Conservation (phyloP, 345 rosid species). For the Salix udensis region DNA sequence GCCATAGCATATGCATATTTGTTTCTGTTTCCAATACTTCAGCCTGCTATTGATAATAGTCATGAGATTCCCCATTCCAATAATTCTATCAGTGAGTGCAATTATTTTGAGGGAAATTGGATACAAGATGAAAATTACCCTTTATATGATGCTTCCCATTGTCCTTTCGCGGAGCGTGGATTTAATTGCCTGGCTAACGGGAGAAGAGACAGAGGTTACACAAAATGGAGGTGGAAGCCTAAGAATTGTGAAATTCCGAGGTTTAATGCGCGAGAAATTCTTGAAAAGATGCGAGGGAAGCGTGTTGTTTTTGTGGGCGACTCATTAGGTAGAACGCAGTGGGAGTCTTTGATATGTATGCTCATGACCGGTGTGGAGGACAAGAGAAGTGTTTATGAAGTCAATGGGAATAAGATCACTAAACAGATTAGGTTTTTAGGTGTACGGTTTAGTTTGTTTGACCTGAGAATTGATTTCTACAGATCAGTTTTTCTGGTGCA, state of each 20-base stretch:
- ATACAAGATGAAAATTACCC: constrained; percentile 55
- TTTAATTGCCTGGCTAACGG: constrained; percentile 67
- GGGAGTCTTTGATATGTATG: constrained; percentile 75
- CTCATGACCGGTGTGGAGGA: constrained; percentile 69
- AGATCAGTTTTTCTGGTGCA: constrained; percentile 65
- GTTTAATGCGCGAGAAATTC: constrained; percentile 37
- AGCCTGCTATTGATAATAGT: constrained; percentile 20
- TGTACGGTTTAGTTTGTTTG: constrained; percentile 43
- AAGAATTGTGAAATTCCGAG: constrained; percentile 54
- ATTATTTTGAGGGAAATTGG: constrained; percentile 59
- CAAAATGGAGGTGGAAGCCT: constrained; percentile 74
- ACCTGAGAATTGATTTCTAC: constrained; percentile 57
- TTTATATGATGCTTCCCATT: constrained; percentile 55
- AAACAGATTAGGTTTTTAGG: constrained; percentile 53
- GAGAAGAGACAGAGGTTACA: constrained; percentile 48
- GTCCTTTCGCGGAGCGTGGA: constrained; percentile 62
- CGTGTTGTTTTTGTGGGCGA: constrained; percentile 69
- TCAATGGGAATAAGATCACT: constrained; percentile 51
- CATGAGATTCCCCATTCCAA: constrained; percentile 25
- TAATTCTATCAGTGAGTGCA: constrained; percentile 31
- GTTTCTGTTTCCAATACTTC: constrained; percentile 39
- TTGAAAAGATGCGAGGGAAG: constrained; percentile 52
- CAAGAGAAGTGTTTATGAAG: constrained; percentile 56
- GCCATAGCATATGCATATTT: constrained; percentile 40
- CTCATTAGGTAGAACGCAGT: constrained; percentile 63